phyloP scores from a whole-genome alignment of 805 yeast genomes.

The Yarrowia sp. region DNA sequence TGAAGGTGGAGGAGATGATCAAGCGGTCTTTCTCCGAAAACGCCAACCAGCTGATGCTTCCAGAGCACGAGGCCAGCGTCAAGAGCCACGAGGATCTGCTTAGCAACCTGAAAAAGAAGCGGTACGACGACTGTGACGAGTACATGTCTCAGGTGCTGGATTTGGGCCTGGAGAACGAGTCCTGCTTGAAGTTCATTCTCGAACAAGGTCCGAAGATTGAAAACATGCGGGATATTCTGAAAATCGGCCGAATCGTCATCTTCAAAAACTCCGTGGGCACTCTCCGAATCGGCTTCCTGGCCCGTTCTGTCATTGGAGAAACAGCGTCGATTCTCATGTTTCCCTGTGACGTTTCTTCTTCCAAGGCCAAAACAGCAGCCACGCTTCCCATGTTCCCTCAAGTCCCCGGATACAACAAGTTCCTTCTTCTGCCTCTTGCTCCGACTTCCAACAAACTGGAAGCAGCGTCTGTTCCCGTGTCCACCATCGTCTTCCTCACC shows the following conservation, averaged over 20 bases:
- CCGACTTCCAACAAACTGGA: constrained; percentile 9
- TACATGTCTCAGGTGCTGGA: constrained; percentile 49
- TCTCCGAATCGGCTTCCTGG: constrained; percentile 14
- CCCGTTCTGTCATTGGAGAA: constrained; percentile 15
- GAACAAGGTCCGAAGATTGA: constrained; percentile 23
- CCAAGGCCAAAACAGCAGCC: background rate
- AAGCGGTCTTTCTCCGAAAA: constrained; percentile 95
- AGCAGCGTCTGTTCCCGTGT: background rate
- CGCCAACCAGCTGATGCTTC: constrained; percentile 79
- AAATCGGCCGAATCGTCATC: constrained; percentile 55
- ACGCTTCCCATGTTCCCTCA: constrained; percentile 29
- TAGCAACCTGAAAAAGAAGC: constrained; percentile 47
- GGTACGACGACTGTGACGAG: constrained; percentile 47
- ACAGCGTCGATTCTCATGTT: constrained; percentile 7
- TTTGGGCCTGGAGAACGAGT: constrained; percentile 1
- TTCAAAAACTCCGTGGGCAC: constrained; percentile 41
- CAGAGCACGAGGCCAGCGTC: constrained; percentile 79
- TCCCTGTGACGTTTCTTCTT: constrained; percentile 1
- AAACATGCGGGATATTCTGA: constrained; percentile 48
- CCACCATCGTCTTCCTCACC: constrained; percentile 5
- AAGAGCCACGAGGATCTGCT: constrained; percentile 60
- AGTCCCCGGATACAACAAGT: constrained; percentile 5
- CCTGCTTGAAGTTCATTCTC: constrained; percentile 6
- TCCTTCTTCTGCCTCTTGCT: background rate
- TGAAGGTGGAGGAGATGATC: constrained; percentile 97